phyloP scores from a whole-genome alignment of 1,139 yeast genomes.

The Citeromyces hawaiiensis region DNA sequence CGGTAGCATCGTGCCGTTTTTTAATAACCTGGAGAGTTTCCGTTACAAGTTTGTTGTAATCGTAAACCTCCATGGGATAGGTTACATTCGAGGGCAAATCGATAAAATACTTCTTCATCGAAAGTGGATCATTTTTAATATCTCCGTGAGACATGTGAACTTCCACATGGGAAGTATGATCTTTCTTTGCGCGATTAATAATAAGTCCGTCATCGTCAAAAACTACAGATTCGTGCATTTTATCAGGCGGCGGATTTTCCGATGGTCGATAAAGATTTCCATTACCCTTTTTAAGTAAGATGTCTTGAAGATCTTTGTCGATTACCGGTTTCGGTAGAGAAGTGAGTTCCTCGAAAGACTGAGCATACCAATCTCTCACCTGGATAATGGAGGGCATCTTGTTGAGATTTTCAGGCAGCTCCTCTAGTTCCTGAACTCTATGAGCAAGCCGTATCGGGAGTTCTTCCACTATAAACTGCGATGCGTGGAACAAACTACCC shows the following conservation, averaged over 20 bases:
- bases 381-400: constrained; percentile 63
- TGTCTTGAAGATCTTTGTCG: constrained; percentile 22
- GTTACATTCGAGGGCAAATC: constrained; percentile 35
- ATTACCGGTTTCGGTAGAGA: constrained; percentile 36
- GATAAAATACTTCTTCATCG: constrained; percentile 39
- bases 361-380: constrained; percentile 86
- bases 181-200: constrained; percentile 17
- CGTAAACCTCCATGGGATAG: constrained; percentile 56
- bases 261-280: constrained; percentile 4
- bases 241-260: constrained; percentile 3
- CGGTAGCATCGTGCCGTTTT: constrained; percentile 84
- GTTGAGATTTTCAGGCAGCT: constrained; percentile 62
- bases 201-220: constrained; percentile 40
- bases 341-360: constrained; percentile 74
- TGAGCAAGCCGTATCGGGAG: constrained; percentile 80
- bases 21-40: constrained; percentile 61
- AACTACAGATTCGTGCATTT: constrained; percentile 4
- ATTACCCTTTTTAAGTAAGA: constrained; percentile 17
- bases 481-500: constrained; percentile 71
- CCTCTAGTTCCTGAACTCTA: constrained; percentile 73
- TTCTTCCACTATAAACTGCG: constrained; percentile 78
- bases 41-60: constrained; percentile 56
- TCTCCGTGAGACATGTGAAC: neutral
- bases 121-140: constrained; percentile 1
- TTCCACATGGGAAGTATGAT: constrained; percentile 1